Base-by-base conservation (phyloP, 257 asterid species). In the Solanum rostratum region DNA sequence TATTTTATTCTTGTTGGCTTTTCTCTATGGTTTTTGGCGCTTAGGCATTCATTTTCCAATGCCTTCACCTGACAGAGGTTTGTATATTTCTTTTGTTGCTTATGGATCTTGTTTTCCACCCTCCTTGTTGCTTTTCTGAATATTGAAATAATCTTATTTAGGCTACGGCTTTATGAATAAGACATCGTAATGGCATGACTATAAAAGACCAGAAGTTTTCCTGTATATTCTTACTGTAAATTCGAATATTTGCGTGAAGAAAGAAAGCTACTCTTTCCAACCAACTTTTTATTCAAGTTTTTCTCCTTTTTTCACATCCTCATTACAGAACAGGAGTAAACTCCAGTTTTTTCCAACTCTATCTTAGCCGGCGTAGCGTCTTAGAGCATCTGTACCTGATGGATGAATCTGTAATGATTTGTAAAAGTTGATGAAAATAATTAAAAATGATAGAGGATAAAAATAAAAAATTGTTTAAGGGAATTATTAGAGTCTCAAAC, bases 11-110 rank as follows among this genome's bases (percentile, higher is more conserved):
- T 87, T 97, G 87, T 87, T 84, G 84, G 98, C 89, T 74, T 97
- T 95, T 90, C 98, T 97, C n/a, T 97, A 97, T 88, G 98, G 89
- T 62, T 97, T 97, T 89, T 97, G 99, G 99, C 95, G 98, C 85
- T 88, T 97, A 94, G 99, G 99, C 50, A 91, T 97, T 91, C 99
- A 97, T 89, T 97, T 97, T 85, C 99, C 99, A 27, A 97, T 97
- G 99, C 99, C 98, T 86, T 95, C 99, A 80, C 99, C 99, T 46
- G 97, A 95, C 88, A 97, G 91, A 91, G 99, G 99, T 96, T 84
- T 43, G 89, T 30, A 65, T 74, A 18, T 18, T 78, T 50, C 45
- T 53, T 69, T 76, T 78, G 63, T 78, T 29, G 49, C 46, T 27
- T 19, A 7, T 18, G 3, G 65, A 78, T 49, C 27, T 78, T 52